Base-by-base conservation (phyloP, 2,329 filamentous ascomycete genomes). In the Colletotrichum aenigma region DNA sequence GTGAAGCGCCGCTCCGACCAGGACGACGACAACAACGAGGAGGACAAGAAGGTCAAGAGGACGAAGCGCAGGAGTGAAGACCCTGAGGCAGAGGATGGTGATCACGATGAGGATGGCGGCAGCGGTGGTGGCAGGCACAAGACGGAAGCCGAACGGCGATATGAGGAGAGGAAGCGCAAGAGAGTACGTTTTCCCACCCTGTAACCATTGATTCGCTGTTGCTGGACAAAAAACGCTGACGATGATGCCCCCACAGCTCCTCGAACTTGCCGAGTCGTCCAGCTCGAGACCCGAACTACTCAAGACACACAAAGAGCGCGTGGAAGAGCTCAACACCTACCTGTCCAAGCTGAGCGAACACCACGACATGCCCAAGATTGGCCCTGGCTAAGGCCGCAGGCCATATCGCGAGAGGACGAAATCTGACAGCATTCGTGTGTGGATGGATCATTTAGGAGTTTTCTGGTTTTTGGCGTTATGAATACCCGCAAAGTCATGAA, bases 301-400 rank as follows among this genome's bases (percentile, higher is more conserved):
- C 79, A 98, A 98, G 89, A 98, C 96, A 34, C 97, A 99, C 85
- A 98, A 98, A 84, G 95, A 99, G 87, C 93, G 95, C 13, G 96
- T 99, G 58, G 96, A 98, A 84, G 96, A 98, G 83, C 87, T 98
- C 80, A 99, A 99, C 84, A 95, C 94, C 78, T 98, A 98, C 84
- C 87, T 99, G 43, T 97, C 95, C 78, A 94, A 93, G 78, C 86
- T 99, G 81, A 98, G 95, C 86, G 97, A 99, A 86, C 97, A 99
- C 86, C 96, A 99, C 85, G 97, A 99, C 83, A 99, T 99, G 96
- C 91, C 91, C 80, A 92, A 92, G 86, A 92, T 92, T 72, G 91
- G 91, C 13, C 91, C 91, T 1, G 91, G 91, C 52, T 92, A 60
- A 64, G 16, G 9, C 16, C 86, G 43, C 7, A 3, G 15, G 12